A percentile compares a stretch with the other conserved stretches of the same genome.
These are phyloP conservation scores for Globisporangium cederbergense DNA, from an alignment of 352 stramenopile genomes.

Conservation along the genomic window DNA sequence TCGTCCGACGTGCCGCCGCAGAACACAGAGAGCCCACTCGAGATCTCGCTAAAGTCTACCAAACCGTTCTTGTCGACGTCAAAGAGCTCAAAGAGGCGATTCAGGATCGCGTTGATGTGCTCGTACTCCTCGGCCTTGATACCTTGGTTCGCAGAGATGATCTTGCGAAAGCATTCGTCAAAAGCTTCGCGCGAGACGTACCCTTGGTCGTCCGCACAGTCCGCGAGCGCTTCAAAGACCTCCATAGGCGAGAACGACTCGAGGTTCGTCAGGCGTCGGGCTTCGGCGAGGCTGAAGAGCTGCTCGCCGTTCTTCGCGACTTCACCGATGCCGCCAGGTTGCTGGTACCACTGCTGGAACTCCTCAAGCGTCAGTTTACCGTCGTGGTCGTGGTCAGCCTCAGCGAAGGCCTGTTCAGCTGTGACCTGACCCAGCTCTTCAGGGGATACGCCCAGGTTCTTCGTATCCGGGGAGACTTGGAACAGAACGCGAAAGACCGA, in stretches of 20 bases:
- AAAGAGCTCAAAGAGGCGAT: slow-evolving; percentile 80
- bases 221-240: slow-evolving; percentile 72
- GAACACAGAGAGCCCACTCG: slow-evolving; percentile 78
- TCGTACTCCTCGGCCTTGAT: slow-evolving; percentile 54
- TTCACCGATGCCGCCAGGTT: slow-evolving; percentile 64
- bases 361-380: slow-evolving; percentile 78
- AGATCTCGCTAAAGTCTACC: slow-evolving; percentile 87
- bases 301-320: slow-evolving; percentile 78
- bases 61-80: slow-evolving; percentile 83
- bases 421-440: slow-evolving; percentile 82
- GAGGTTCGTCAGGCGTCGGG: slow-evolving; percentile 71
- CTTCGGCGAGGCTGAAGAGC: slow-evolving; percentile 71
- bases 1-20: slow-evolving; percentile 79
- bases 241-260: slow-evolving; percentile 71
- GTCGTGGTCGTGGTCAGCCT: slow-evolving; percentile 68
- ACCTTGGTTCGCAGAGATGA: slow-evolving; percentile 52
- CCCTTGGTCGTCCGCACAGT: slow-evolving; percentile 65
- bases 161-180: slow-evolving; percentile 72
- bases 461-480: slow-evolving; percentile 64
- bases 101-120: slow-evolving; percentile 68
- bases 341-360: slow-evolving; percentile 85
- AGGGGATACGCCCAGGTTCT: slow-evolving; percentile 55
- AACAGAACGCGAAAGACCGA: slow-evolving; percentile 86
- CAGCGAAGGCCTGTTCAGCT: slow-evolving; percentile 70
- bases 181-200: slow-evolving; percentile 73